Conservation (phyloP, 2,329 filamentous ascomycete genomes). For the Purpureocillium lavendulum region DNA sequence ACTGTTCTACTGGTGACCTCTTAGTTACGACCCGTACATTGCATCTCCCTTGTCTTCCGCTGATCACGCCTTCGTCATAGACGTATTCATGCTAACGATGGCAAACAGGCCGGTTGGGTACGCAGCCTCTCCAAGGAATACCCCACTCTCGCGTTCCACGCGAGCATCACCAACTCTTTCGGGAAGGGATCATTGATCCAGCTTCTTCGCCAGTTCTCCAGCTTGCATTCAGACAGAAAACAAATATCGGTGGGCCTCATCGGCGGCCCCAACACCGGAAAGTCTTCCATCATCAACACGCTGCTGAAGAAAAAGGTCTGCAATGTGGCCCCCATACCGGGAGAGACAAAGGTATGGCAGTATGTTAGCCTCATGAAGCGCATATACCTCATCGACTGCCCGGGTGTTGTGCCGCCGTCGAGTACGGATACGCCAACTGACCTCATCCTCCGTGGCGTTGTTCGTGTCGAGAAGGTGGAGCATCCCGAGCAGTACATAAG, state of each 20-base stretch:
- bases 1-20: conserved; percentile 68
- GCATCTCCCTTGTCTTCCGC: conserved; percentile 15
- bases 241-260: conserved; percentile 91
- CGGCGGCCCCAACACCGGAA: conserved; percentile 76
- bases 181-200: conserved; percentile 92
- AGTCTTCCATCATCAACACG: conserved; percentile 96
- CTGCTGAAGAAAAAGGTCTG: conserved; percentile 90
- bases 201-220: conserved; percentile 85
- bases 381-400: conserved; percentile 87
- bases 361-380: conserved; percentile 94
- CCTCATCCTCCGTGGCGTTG: conserved; percentile 81
- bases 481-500: conserved; percentile 94
- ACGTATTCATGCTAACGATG: neutral
- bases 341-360: conserved; percentile 97
- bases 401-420: conserved; percentile 89
- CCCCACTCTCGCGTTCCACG: conserved; percentile 90
- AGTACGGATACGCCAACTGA: conserved; percentile 77
- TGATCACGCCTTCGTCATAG: conserved; percentile 7
- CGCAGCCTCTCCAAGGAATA: conserved; percentile 80
- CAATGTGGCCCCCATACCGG: conserved; percentile 87
- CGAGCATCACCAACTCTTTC: conserved; percentile 90
- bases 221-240: conserved; percentile 81
- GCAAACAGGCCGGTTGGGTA: conserved; percentile 79
- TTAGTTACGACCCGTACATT: conserved; percentile 97
- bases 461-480: conserved; percentile 91